phyloP scores from a whole-genome alignment of 257 asterid species.

The Apocynum venetum region DNA sequence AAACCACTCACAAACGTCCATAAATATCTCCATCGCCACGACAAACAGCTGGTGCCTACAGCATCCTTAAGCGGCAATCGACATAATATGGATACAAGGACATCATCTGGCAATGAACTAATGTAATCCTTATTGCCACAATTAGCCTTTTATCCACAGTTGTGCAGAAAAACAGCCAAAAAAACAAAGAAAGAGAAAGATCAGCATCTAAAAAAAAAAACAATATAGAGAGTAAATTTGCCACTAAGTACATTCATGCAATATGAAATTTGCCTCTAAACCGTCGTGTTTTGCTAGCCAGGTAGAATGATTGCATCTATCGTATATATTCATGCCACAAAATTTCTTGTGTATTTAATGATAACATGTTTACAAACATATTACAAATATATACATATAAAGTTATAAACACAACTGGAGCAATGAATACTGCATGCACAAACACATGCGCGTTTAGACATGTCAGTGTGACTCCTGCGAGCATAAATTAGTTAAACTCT shows the following conservation, averaged over 20 bases:
- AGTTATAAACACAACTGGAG: background rate
- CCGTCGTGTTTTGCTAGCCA: background rate
- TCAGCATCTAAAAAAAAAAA: conserved; percentile 6
- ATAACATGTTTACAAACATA: too few relatives aligned
- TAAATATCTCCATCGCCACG: conserved; percentile 41
- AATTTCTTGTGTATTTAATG: background rate
- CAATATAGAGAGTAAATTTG: background rate
- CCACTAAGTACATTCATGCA: background rate
- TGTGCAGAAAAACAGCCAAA: conserved; percentile 10
- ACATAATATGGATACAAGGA: conserved; percentile 39
- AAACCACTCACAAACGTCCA: conserved; percentile 37
- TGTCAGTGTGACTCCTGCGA: background rate
- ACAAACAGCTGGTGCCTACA: conserved; percentile 34
- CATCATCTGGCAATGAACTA: conserved; percentile 43
- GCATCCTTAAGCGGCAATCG: conserved; percentile 40
- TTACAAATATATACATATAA: background rate
- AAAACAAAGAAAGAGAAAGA: conserved; percentile 2
- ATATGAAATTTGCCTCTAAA: background rate
- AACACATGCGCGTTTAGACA: background rate
- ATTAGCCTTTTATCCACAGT: conserved; percentile 20
- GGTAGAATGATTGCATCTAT: background rate
- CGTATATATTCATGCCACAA: background rate
- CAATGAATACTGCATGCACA: background rate
- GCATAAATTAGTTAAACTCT: background rate
- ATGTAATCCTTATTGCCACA: conserved; percentile 28